Conservation (phyloP, 1,139 yeast species). For the Nakaseomyces glabratus region DNA sequence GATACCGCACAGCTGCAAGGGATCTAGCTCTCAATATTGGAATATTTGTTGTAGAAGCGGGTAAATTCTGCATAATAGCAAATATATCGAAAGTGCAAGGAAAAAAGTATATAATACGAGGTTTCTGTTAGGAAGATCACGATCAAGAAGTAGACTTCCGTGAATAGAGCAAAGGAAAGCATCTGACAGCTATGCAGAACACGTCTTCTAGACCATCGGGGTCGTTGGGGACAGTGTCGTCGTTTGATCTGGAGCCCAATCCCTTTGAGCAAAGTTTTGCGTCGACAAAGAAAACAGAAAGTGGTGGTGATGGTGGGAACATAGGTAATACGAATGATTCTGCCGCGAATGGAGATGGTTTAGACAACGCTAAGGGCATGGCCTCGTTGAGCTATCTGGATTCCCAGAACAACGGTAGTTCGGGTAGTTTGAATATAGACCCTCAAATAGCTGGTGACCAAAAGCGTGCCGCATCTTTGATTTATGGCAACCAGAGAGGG, state of each 20-base stretch:
- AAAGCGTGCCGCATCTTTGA: slow-evolving; percentile 6
- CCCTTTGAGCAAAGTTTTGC: slow-evolving; percentile 96
- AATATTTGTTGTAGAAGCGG: neutral
- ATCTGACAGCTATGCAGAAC: slow-evolving; percentile 6
- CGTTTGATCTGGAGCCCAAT: slow-evolving; percentile 79
- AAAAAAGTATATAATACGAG: too few species aligned
- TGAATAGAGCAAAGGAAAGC: too few species aligned
- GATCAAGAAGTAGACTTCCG: neutral
- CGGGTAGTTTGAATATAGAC: too few species aligned
- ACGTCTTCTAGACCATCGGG: slow-evolving; percentile 1
- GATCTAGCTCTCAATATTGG: too few species aligned
- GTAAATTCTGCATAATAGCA: neutral
- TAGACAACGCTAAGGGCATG: neutral
- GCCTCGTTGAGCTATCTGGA: slow-evolving; percentile 4
- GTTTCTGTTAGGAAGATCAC: neutral
- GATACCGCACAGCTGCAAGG: neutral
- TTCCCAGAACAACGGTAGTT: too few species aligned
- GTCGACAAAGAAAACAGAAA: slow-evolving; percentile 29
- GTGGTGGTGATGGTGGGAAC: neutral
- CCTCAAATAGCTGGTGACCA: slow-evolving; percentile 4
- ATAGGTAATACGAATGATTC: slow-evolving; percentile 2
- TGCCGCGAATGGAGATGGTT: neutral
- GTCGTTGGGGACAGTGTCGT: slow-evolving; percentile 16
- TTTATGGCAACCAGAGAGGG: slow-evolving; percentile 6
- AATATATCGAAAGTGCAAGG: too few species aligned